phyloP scores from a whole-genome alignment of 2,329 filamentous ascomycete genomes.

The Xylaria sp. region DNA sequence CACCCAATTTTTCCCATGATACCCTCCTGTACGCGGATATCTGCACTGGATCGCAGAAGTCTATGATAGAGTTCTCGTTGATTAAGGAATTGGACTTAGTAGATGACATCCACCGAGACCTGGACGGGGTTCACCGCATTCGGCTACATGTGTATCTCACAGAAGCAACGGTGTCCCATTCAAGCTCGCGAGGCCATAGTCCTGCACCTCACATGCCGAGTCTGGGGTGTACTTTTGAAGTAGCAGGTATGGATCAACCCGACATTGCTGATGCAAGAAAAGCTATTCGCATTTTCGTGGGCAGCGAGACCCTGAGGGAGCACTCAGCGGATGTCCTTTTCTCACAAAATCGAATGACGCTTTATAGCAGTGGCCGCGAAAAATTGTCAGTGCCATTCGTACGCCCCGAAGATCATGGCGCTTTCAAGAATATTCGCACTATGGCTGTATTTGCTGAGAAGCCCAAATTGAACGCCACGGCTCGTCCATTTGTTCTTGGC shows the following conservation, averaged over 20 bases:
- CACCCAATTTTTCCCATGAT: constrained; percentile 87
- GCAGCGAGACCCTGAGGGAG: constrained; percentile 84
- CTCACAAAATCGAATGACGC: constrained; percentile 87
- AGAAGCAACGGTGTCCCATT: constrained; percentile 84
- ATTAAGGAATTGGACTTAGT: constrained; percentile 78
- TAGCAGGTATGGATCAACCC: constrained; percentile 68
- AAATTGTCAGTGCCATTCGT: constrained; percentile 92
- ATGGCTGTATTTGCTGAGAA: constrained; percentile 64
- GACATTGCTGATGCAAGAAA: constrained; percentile 64
- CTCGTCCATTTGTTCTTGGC: constrained; percentile 56
- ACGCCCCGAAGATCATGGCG: constrained; percentile 84
- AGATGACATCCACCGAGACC: constrained; percentile 71
- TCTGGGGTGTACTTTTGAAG: constrained; percentile 81
- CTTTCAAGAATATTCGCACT: constrained; percentile 81
- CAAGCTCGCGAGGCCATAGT: constrained; percentile 76
- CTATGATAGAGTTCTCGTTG: constrained; percentile 79
- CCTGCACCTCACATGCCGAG: constrained; percentile 83
- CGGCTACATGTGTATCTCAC: constrained; percentile 88
- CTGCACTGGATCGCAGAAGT: constrained; percentile 90
- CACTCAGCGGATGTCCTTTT: constrained; percentile 93
- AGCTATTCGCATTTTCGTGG: constrained; percentile 85
- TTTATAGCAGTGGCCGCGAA: constrained; percentile 87
- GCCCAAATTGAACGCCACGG: constrained; percentile 66
- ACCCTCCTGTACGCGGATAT: constrained; percentile 90
- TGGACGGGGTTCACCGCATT: constrained; percentile 74